These are phyloP conservation scores for Cardiospermum halicacabum DNA, from an alignment of 345 rosid genomes.

Conservation along the genomic window DNA sequence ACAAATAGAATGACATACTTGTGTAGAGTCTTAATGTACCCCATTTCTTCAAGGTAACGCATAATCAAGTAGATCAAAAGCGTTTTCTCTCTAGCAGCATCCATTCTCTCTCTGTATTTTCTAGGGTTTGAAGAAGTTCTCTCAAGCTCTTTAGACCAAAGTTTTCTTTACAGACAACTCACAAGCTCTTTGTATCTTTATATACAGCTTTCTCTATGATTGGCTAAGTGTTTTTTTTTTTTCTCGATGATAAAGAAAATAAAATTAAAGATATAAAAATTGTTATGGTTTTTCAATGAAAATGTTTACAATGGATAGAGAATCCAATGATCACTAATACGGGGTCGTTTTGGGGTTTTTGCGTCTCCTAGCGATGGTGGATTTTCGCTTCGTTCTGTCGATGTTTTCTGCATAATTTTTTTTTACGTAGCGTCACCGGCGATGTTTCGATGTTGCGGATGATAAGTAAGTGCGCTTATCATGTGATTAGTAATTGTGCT, in stretches of 20 bases:
- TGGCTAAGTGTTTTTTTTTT: neutral
- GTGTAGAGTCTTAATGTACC: neutral
- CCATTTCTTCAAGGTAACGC: neutral
- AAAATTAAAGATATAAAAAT: neutral
- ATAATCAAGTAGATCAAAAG: conserved; percentile 6
- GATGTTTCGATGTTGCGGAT: neutral
- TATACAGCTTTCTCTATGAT: neutral
- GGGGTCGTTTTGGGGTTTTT: neutral
- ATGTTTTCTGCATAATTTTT: neutral
- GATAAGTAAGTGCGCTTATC: neutral
- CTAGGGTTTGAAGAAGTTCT: neutral
- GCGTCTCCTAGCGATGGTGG: neutral
- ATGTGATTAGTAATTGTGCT: neutral
- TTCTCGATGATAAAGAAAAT: neutral
- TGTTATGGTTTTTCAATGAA: neutral
- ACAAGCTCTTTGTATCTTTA: neutral
- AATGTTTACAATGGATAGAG: neutral
- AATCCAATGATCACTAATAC: neutral
- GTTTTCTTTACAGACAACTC: no score
- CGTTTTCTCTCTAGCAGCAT: neutral
- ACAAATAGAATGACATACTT: neutral
- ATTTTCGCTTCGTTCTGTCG: neutral
- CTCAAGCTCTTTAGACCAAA: no score
- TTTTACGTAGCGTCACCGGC: no score
- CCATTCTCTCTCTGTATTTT: neutral